These are phyloP conservation scores for Phytophthora hibernalis DNA, from an alignment of 352 stramenopile genomes.

Conservation along the genomic window DNA sequence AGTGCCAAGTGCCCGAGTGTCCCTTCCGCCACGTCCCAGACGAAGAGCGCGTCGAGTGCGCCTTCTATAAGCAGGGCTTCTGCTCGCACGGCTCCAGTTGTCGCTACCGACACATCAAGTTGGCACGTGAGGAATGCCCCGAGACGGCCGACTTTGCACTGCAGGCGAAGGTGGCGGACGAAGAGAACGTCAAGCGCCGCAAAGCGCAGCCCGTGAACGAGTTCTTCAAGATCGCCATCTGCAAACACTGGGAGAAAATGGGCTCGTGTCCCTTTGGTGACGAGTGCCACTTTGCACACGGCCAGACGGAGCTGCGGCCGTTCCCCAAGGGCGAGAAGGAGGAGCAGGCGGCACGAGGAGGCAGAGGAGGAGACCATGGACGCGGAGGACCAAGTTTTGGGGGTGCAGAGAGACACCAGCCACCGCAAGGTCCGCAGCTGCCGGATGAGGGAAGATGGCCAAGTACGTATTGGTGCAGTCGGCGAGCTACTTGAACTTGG, in stretches of 20 bases:
- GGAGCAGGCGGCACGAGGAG: constrained; percentile 24
- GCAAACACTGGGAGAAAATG: constrained; percentile 97
- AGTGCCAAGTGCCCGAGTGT: constrained; percentile 97
- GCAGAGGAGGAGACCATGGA: constrained; percentile 6
- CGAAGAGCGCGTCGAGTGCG: constrained; percentile 96
- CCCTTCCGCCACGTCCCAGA: constrained; percentile 97
- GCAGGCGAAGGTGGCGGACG: constrained; percentile 90
- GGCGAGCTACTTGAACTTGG: constrained; percentile 84
- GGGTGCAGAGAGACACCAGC: constrained; percentile 9
- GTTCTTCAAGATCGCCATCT: constrained; percentile 98
- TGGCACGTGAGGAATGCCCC: constrained; percentile 93
- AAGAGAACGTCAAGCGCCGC: constrained; percentile 89
- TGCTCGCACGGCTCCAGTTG: constrained; percentile 97
- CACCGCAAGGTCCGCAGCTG: constrained; percentile 37
- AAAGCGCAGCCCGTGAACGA: constrained; percentile 94
- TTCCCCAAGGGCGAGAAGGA: constrained; percentile 83
- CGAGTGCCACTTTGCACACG: constrained; percentile 98
- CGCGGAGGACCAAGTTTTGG: not conserved
- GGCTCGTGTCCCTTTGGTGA: constrained; percentile 96
- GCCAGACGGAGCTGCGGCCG: constrained; percentile 91
- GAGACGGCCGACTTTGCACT: constrained; percentile 95
- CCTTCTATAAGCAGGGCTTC: constrained; percentile 98
- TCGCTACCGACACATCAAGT: constrained; percentile 95
- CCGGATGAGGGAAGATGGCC: constrained; percentile 78
- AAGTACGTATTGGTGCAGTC: constrained; percentile 89